Percentiles rank a stretch among this genome's conserved stretches.
Evolutionary conservation across 164 flowering plant genomes (phyloP).

Genomic region (Euptelea pleiosperma): DNA sequence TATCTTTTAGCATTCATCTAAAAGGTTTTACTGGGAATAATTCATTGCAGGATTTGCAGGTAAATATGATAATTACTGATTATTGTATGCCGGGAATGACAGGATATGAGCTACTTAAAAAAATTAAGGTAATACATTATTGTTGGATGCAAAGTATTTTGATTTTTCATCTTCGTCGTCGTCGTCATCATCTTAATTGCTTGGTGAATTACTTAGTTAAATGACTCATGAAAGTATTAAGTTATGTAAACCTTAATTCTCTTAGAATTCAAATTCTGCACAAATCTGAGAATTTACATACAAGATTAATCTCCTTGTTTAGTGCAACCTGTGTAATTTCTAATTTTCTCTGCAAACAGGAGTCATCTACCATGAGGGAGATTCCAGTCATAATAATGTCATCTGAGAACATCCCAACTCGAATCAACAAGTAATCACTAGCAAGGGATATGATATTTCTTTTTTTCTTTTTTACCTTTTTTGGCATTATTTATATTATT

Average conservation of each 20-base stretch:
- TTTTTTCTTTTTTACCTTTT: too few species aligned
- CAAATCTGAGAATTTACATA: too few species aligned
- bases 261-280: too few species aligned
- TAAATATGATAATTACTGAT: slow-evolving; percentile 48
- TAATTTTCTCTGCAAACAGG: slow-evolving; percentile 22
- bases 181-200: not conserved
- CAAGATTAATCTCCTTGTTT: too few species aligned
- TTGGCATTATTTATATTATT: not conserved
- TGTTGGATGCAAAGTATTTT: too few species aligned
- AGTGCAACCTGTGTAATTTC: too few species aligned
- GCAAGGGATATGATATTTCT: not conserved
- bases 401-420: slow-evolving; percentile 37
- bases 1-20: too few species aligned
- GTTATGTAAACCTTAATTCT: too few species aligned
- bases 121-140: slow-evolving; percentile 31
- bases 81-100: slow-evolving; percentile 59
- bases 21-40: too few species aligned
- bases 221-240: too few species aligned
- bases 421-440: slow-evolving; percentile 31
- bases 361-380: slow-evolving; percentile 35
- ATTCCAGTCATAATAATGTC: slow-evolving; percentile 46
- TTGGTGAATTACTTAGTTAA: not conserved
- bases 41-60: slow-evolving; percentile 30
- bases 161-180: too few species aligned
- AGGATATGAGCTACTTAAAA: slow-evolving; percentile 45